Evolutionary conservation across 441 rosid species (phyloP).

Genomic region (Manihot esculenta): DNA sequence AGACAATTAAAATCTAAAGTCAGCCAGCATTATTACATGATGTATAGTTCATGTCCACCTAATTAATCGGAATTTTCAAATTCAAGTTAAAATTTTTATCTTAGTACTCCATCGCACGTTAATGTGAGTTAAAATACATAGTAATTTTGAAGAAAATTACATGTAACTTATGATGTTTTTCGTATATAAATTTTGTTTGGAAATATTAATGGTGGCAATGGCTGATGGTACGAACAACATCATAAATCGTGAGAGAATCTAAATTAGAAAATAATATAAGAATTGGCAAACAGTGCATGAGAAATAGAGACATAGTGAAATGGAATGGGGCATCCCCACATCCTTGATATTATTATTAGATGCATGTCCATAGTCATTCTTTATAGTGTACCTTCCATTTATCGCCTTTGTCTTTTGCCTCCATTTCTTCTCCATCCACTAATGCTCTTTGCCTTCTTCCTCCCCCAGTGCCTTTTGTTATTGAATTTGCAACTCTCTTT

Average conservation of each 20-base stretch:
- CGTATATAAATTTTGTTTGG: neutral
- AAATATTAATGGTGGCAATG: no score
- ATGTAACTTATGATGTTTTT: no score
- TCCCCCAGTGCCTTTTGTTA: conserved; percentile 23
- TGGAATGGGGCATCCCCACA: conserved; percentile 62
- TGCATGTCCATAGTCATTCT: conserved; percentile 70
- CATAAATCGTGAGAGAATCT: neutral
- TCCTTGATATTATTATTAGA: conserved; percentile 63
- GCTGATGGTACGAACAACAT: no score
- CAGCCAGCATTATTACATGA: neutral
- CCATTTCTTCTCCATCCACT: conserved; percentile 55
- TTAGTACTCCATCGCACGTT: no score
- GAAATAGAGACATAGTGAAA: conserved; percentile 15
- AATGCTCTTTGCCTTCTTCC: conserved; percentile 52
- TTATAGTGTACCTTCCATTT: conserved; percentile 58
- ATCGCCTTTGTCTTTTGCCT: conserved; percentile 75
- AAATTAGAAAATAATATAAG: neutral
- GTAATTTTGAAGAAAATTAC: no score
- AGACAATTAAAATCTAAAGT: conserved; percentile 10
- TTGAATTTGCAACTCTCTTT: conserved; percentile 28
- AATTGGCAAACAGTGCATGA: conserved; percentile 32
- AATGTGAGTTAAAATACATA: no score
- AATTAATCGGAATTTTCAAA: no score
- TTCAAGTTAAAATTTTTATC: no score
- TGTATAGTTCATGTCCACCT: no score